These are phyloP conservation scores for Sporothrix sp. DNA, from an alignment of 2,329 filamentous ascomycete genomes.

Conservation along the genomic window DNA sequence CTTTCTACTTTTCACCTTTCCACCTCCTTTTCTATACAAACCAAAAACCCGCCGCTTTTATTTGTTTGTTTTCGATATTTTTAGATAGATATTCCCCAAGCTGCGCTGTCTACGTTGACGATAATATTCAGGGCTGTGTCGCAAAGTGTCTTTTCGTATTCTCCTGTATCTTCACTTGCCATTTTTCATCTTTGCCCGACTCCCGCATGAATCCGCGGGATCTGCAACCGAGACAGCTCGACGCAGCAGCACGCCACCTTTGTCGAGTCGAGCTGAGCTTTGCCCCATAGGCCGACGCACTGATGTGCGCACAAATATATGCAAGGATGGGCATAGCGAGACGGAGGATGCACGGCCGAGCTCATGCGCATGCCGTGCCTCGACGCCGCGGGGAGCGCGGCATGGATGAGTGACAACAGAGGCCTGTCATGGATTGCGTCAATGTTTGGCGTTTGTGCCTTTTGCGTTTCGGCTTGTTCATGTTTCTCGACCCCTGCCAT, in stretches of 20 bases:
- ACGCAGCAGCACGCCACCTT: no score
- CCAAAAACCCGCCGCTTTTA: not conserved
- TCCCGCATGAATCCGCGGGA: no score
- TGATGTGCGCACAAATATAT: not conserved
- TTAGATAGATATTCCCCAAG: slow-evolving; percentile 7
- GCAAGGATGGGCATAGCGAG: not conserved
- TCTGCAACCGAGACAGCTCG: no score
- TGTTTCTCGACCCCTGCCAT: not conserved
- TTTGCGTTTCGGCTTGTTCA: not conserved
- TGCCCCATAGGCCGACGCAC: no score
- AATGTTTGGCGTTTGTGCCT: no score
- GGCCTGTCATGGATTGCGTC: no score
- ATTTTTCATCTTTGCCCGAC: no score
- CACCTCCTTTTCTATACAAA: not conserved
- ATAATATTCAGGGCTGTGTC: no score
- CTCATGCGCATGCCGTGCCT: not conserved
- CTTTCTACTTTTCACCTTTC: not conserved
- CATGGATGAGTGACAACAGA: no score
- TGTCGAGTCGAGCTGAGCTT: no score
- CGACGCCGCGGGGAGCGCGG: not conserved
- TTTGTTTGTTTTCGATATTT: not conserved
- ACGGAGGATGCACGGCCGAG: not conserved
- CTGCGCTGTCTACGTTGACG: not conserved
- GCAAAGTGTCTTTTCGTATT: no score
- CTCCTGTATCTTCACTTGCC: no score